These are phyloP conservation scores for Isatis lusitanica DNA, from an alignment of 441 rosid genomes.

Conservation along the genomic window DNA sequence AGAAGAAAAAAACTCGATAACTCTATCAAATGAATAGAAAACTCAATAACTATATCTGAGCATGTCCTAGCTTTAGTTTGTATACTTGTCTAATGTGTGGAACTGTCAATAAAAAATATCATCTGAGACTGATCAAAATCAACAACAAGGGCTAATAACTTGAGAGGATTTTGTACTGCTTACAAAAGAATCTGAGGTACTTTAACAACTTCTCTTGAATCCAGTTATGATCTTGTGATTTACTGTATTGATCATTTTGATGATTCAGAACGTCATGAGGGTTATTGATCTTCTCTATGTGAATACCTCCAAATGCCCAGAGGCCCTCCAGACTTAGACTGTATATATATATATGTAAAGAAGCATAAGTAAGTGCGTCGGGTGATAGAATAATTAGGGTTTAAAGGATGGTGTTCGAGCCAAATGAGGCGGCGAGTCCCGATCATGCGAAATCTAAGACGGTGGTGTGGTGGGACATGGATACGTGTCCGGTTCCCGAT, in stretches of 20 bases:
- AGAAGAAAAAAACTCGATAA: background rate
- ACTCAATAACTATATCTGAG: slow-evolving; percentile 23
- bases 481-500: too few relatives aligned
- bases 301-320: slow-evolving; percentile 43
- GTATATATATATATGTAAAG: too few relatives aligned
- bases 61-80: slow-evolving; percentile 52
- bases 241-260: slow-evolving; percentile 32
- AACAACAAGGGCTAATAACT: background rate
- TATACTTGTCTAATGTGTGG: slow-evolving; percentile 47
- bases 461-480: too few relatives aligned
- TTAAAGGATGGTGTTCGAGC: too few relatives aligned
- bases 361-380: too few relatives aligned
- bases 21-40: background rate
- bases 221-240: slow-evolving; percentile 23
- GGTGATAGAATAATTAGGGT: too few relatives aligned
- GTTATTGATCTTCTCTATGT: slow-evolving; percentile 40
- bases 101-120: slow-evolving; percentile 34
- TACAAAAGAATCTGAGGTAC: slow-evolving; percentile 46
- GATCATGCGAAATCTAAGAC: too few relatives aligned
- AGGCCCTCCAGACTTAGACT: slow-evolving; percentile 56
- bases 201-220: slow-evolving; percentile 36
- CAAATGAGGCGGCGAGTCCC: too few relatives aligned
- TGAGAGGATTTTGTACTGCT: slow-evolving; percentile 24
- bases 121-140: background rate
- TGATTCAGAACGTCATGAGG: slow-evolving; percentile 31